Evolutionary conservation across 371 early-diverging fungal genomes (phyloP).

Genomic region (Mucor racemosus): DNA sequence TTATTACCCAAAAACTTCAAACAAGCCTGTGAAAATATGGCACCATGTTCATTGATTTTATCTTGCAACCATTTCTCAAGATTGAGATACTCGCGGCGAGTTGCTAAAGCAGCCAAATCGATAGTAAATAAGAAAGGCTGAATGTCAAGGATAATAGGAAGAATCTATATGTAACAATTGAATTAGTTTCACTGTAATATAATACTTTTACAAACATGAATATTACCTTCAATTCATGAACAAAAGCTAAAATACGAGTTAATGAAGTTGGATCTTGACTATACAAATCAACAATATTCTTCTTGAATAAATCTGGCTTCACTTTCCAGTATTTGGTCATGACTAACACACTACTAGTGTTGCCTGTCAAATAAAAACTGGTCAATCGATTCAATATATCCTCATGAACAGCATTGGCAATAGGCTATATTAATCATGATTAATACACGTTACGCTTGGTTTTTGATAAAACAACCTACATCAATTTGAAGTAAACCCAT

Average conservation of each 20-base stretch:
- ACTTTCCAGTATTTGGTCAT: constrained; percentile 79
- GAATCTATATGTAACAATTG: constrained; percentile 49
- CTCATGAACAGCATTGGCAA: constrained; percentile 69
- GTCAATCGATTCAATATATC: constrained; percentile 71
- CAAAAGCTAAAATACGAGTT: constrained; percentile 79
- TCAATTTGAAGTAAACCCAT: constrained; percentile 78
- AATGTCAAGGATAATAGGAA: constrained; percentile 73
- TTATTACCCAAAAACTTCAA: constrained; percentile 82
- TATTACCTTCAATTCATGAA: constrained; percentile 79
- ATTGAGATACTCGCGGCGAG: constrained; percentile 79
- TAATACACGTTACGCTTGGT: neutral
- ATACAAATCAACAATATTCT: constrained; percentile 77
- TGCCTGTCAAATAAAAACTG: constrained; percentile 71
- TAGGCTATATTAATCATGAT: constrained; percentile 34
- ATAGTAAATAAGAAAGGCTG: constrained; percentile 78
- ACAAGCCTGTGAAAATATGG: constrained; percentile 72
- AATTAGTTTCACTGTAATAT: neutral
- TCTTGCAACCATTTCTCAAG: constrained; percentile 90
- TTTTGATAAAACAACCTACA: constrained; percentile 24
- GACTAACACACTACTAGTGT: constrained; percentile 71
- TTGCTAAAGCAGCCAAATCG: constrained; percentile 86
- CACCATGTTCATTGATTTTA: constrained; percentile 68
- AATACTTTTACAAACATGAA: neutral
- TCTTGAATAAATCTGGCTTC: constrained; percentile 63
- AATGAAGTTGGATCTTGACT: constrained; percentile 73